These are phyloP conservation scores for Diutina scorzettiae DNA, from an alignment of 1,139 yeast species.

Conservation along the genomic window DNA sequence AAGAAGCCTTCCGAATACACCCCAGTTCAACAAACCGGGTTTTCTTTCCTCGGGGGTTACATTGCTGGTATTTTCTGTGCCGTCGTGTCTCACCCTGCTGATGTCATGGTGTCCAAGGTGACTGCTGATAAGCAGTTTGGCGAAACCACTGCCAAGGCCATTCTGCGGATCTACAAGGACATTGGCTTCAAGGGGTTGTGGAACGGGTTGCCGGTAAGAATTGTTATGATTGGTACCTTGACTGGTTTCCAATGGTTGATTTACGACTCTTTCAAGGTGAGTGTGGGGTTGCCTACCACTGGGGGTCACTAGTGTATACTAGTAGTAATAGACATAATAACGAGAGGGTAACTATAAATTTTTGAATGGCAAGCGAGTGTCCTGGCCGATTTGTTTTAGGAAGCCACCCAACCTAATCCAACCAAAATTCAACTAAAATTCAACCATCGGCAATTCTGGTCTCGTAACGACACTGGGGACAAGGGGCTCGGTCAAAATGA, in stretches of 20 bases:
- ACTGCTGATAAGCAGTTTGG: conserved; percentile 60
- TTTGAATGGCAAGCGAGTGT: too few relatives aligned
- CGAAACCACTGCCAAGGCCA: conserved; percentile 58
- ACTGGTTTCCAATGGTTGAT: conserved; percentile 96
- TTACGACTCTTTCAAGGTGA: conserved; percentile 88
- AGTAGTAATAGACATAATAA: neutral
- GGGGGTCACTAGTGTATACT: conserved; percentile 42
- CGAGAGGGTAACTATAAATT: too few relatives aligned
- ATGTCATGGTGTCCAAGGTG: conserved; percentile 90
- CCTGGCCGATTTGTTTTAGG: too few relatives aligned
- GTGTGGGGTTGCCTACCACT: conserved; percentile 84
- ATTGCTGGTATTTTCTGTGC: conserved; percentile 96
- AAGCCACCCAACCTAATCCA: too few relatives aligned
- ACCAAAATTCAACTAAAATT: too few relatives aligned
- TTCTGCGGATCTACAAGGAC: conserved; percentile 57
- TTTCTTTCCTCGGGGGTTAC: conserved; percentile 88
- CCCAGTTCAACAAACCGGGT: conserved; percentile 73
- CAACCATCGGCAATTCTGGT: too few relatives aligned
- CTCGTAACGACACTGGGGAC: too few relatives aligned
- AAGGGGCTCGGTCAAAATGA: too few relatives aligned
- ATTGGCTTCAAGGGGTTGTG: conserved; percentile 87
- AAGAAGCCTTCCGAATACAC: conserved; percentile 28
- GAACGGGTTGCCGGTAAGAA: conserved; percentile 92
- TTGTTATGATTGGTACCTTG: conserved; percentile 91
- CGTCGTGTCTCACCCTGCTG: conserved; percentile 90